Percentiles rank a stretch among this genome's conserved stretches.
phyloP scores from a whole-genome alignment of 2,329 filamentous ascomycete genomes.

The Eutypella sp. region DNA sequence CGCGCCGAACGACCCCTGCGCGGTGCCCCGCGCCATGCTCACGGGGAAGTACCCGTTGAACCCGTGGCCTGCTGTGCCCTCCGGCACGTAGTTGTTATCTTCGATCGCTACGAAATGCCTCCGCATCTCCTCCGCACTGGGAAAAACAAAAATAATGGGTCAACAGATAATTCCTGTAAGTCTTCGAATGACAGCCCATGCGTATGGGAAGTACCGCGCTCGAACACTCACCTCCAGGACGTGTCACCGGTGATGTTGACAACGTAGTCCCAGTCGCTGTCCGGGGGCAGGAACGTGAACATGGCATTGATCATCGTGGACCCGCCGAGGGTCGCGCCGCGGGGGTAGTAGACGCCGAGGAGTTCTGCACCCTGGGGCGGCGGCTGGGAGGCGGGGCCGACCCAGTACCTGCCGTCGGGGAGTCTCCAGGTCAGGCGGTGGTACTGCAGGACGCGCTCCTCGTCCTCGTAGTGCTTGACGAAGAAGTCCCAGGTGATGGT shows the following conservation, averaged over 20 bases:
- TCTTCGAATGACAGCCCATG: no score
- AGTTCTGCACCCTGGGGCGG: conserved; percentile 18
- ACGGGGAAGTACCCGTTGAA: conserved; percentile 14
- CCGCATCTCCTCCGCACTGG: conserved; percentile 12
- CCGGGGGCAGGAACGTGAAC: conserved; percentile 10
- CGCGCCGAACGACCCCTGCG: not conserved
- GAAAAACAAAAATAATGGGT: not conserved
- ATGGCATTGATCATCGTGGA: conserved; percentile 19
- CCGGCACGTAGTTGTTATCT: conserved; percentile 16
- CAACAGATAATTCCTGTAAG: no score
- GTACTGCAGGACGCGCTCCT: conserved; percentile 39
- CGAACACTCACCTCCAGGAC: conserved; percentile 19
- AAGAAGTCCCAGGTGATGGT: conserved; percentile 49
- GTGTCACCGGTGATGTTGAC: conserved; percentile 14
- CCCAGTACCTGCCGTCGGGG: conserved; percentile 13
- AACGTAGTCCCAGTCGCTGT: conserved; percentile 20
- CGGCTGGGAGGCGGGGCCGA: conserved; percentile 6
- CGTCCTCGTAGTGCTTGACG: conserved; percentile 47
- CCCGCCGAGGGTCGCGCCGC: conserved; percentile 22
- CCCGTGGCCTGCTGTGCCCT: conserved; percentile 11
- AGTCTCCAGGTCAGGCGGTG: conserved; percentile 15
- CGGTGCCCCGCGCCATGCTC: not conserved
- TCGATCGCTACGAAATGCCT: conserved; percentile 12
- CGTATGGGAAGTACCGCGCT: no score
- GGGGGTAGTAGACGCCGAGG: conserved; percentile 24